These are phyloP conservation scores for Plicaturopsis crispa DNA, from an alignment of 768 basidiomycete genomes.

Conservation along the genomic window DNA sequence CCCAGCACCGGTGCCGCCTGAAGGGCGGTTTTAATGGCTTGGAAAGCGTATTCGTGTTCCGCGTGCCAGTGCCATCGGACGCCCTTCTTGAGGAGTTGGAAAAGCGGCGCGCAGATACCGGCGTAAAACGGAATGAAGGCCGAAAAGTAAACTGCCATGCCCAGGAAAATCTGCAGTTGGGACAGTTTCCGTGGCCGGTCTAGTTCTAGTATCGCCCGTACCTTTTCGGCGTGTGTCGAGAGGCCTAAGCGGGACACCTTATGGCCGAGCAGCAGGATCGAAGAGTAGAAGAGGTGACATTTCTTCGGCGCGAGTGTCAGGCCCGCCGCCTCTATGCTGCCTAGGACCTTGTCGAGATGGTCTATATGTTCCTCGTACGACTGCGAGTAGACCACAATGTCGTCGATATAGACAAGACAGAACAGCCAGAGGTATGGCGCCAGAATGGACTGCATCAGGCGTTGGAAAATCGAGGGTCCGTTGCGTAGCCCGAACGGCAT, in stretches of 20 bases:
- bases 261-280: slow-evolving; percentile 11
- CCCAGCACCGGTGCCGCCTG: slow-evolving; percentile 24
- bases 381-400: slow-evolving; percentile 28
- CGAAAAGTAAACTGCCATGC: slow-evolving; percentile 31
- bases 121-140: slow-evolving; percentile 28
- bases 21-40: slow-evolving; percentile 19
- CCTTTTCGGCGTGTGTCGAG: too few relatives aligned
- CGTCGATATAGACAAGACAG: slow-evolving; percentile 32
- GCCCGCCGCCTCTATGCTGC: slow-evolving; percentile 17
- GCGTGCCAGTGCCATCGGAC: slow-evolving; percentile 14
- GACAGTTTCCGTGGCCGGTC: slow-evolving; percentile 11
- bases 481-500: slow-evolving; percentile 11
- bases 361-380: slow-evolving; percentile 21
- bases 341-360: slow-evolving; percentile 23
- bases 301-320: slow-evolving; percentile 15
- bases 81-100: slow-evolving; percentile 23
- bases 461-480: slow-evolving; percentile 29
- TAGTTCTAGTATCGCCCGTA: slow-evolving; percentile 13
- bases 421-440: slow-evolving; percentile 31
- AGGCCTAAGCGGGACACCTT: too few relatives aligned
- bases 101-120: slow-evolving; percentile 23
- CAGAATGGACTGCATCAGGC: slow-evolving; percentile 30
- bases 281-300: too few relatives aligned
- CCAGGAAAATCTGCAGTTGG: slow-evolving; percentile 23
- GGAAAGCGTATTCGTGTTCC: slow-evolving; percentile 19